A percentile compares a stretch with the other conserved stretches of the same genome.
Conservation (phyloP, 2,329 filamentous ascomycete genomes). For the Chalaropsis thielavioides region DNA sequence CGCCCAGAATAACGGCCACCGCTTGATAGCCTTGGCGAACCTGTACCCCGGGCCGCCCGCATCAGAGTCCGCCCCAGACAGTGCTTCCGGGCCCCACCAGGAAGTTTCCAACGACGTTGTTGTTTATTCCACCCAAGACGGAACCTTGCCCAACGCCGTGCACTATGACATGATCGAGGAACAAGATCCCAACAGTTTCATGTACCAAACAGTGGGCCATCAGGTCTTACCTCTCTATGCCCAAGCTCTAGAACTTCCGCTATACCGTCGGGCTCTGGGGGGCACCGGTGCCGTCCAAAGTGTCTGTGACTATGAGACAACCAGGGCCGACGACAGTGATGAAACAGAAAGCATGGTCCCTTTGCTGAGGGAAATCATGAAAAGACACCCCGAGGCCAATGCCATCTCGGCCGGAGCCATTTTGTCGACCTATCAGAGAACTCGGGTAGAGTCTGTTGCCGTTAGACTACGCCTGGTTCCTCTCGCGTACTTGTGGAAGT, state of each 20-base stretch:
- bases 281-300: constrained; percentile 54
- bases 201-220: constrained; percentile 98
- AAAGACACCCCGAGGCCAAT: constrained; percentile 62
- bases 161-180: constrained; percentile 20
- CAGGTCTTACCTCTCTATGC: constrained; percentile 74
- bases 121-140: constrained; percentile 17
- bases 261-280: constrained; percentile 66
- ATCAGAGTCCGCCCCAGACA: neutral
- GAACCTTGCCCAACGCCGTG: constrained; percentile 9
- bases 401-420: constrained; percentile 86
- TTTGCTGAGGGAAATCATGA: constrained; percentile 53
- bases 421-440: constrained; percentile 87
- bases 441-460: constrained; percentile 84
- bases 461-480: constrained; percentile 68
- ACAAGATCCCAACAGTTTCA: constrained; percentile 78
- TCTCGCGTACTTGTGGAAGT: constrained; percentile 86
- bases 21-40: constrained; percentile 77
- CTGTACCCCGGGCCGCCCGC: constrained; percentile 44
- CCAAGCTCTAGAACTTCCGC: constrained; percentile 59
- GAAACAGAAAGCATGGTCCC: constrained; percentile 80
- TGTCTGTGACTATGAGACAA: constrained; percentile 50
- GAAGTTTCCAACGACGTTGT: constrained; percentile 19
- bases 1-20: constrained; percentile 73
- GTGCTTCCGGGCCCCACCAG: neutral
- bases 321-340: constrained; percentile 34